Conservation (phyloP, 495 filamentous ascomycete species). For the Lophium mytilinum region DNA sequence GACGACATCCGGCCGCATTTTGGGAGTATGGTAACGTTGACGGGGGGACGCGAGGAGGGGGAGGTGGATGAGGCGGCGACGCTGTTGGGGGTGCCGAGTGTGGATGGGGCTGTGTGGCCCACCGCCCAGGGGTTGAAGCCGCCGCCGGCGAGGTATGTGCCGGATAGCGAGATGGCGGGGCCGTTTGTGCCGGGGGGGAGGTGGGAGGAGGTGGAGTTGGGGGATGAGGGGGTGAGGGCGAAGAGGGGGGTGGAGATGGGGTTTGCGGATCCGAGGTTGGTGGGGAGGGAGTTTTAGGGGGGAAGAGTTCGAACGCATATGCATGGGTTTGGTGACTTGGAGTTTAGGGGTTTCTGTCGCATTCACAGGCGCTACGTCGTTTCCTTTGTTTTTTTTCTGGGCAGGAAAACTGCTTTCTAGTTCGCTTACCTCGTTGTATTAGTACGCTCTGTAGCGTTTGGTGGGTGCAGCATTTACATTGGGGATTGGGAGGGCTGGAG, state of each 20-base stretch:
- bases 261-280: conserved; percentile 2
- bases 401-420: no score
- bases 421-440: no score
- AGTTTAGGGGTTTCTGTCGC: no score
- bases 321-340: not conserved
- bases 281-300: conserved; percentile 2
- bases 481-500: no score
- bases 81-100: not conserved
- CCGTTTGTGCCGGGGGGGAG: not conserved
- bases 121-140: not conserved
- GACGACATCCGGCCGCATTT: no score
- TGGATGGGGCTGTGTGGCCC: not conserved
- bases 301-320: not conserved
- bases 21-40: no score
- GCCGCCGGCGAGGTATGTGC: not conserved
- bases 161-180: not conserved
- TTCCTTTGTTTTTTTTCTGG: no score
- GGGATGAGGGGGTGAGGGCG: not conserved
- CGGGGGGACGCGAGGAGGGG: no score
- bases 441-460: no score
- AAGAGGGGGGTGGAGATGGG: not conserved
- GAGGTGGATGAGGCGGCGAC: not conserved
- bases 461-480: no score
- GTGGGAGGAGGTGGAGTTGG: not conserved
- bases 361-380: no score